A percentile compares a stretch with the other conserved stretches of the same genome.
These are phyloP conservation scores for Hypoxylon sp. DNA, from an alignment of 2,329 filamentous ascomycete species.

Conservation along the genomic window DNA sequence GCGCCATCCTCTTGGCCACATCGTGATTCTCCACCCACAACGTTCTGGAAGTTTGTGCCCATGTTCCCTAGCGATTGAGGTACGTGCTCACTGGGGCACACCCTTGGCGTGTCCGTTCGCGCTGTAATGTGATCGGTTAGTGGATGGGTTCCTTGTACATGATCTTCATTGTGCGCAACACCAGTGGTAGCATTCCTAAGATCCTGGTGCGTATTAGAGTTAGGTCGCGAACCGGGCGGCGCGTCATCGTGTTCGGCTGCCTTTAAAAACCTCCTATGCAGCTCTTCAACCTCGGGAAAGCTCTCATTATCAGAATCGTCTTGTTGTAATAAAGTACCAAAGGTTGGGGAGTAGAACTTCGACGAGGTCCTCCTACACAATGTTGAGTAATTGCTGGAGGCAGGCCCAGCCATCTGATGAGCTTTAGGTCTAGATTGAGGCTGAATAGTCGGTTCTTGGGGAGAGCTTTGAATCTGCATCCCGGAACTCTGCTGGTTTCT, in stretches of 20 bases:
- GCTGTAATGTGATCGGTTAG: not conserved
- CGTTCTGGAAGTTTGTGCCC: not conserved
- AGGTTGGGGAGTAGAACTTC: not conserved
- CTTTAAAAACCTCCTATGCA: slow-evolving; percentile 11
- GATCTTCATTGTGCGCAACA: not conserved
- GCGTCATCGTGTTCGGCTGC: not conserved
- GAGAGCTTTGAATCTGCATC: not conserved
- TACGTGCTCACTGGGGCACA: not conserved
- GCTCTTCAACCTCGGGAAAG: slow-evolving; percentile 29
- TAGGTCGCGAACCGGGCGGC: not conserved
- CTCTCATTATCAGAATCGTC: slow-evolving; percentile 31
- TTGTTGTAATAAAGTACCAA: not conserved
- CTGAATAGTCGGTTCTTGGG: not conserved
- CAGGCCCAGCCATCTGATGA: not conserved
- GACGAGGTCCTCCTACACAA: not conserved
- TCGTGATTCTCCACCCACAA: not conserved
- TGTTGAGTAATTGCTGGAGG: not conserved
- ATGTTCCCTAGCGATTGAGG: not conserved
- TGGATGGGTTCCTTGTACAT: not conserved
- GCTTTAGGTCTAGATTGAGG: not conserved
- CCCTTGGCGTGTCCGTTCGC: not conserved
- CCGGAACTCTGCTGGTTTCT: slow-evolving; percentile 5
- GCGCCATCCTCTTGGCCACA: not conserved
- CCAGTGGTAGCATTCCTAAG: not conserved
- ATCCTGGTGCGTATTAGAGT: not conserved